Percentiles rank a stretch among this genome's conserved stretches.
phyloP scores from a whole-genome alignment of 2,329 filamentous ascomycete genomes.

The Fusarium denticulatum region DNA sequence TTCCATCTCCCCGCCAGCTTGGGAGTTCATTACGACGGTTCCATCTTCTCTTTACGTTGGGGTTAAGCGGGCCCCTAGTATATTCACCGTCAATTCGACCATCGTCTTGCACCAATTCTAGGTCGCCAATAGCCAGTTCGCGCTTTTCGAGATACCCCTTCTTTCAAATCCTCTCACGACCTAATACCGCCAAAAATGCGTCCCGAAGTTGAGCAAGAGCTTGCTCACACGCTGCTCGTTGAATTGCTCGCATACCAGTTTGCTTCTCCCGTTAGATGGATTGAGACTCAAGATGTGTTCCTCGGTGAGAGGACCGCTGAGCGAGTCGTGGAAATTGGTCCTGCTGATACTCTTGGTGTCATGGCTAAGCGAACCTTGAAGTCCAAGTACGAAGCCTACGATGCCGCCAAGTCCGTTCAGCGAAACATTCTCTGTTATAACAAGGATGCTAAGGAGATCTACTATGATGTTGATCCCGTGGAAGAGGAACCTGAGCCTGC shows the following conservation, averaged over 20 bases:
- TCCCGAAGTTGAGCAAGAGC: conserved; percentile 99
- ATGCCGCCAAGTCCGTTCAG: conserved; percentile 95
- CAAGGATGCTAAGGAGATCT: conserved; percentile 99
- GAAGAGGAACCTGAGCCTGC: conserved; percentile 84
- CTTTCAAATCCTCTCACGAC: conserved; percentile 39
- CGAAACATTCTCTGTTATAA: conserved; percentile 99
- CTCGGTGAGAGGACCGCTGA: conserved; percentile 95
- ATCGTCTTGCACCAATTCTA: conserved; percentile 38
- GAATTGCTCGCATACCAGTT: conserved; percentile 99
- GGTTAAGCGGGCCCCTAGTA: conserved; percentile 42
- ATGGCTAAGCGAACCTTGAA: conserved; percentile 97
- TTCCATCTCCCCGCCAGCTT: conserved; percentile 37
- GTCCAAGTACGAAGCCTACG: conserved; percentile 98
- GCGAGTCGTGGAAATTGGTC: conserved; percentile 96
- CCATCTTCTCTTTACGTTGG: conserved; percentile 37
- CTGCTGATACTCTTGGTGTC: conserved; percentile 93
- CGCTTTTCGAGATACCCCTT: conserved; percentile 46
- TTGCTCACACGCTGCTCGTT: conserved; percentile 96
- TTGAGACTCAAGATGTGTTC: conserved; percentile 99
- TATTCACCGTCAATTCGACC: conserved; percentile 39
- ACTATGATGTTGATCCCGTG: conserved; percentile 96
- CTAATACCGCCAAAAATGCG: conserved; percentile 73
- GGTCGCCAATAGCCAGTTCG: conserved; percentile 42
- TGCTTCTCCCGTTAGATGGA: conserved; percentile 98
- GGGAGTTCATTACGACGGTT: conserved; percentile 42